Conservation (phyloP, 345 rosid species). For the Aegle marmelos region DNA sequence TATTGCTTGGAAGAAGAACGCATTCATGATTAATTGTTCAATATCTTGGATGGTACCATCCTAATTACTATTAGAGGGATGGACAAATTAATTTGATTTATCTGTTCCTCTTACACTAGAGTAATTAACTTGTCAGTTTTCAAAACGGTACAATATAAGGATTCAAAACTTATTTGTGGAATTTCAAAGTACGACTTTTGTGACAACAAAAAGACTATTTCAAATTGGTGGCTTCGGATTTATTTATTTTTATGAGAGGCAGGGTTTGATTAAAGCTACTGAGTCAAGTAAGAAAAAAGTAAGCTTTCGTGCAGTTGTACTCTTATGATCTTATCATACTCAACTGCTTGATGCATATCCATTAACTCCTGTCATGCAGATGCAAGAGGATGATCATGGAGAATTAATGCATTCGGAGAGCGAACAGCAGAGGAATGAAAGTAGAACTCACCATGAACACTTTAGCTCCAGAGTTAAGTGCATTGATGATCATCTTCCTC, state of each 20-base stretch:
- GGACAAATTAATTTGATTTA: not conserved
- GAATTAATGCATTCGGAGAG: not conserved
- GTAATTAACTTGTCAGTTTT: not conserved
- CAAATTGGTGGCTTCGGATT: not conserved
- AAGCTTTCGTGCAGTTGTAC: not conserved
- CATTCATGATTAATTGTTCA: no score
- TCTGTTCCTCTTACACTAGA: not conserved
- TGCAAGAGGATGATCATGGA: not conserved
- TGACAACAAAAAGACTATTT: not conserved
- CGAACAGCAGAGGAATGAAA: not conserved
- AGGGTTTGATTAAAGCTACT: not conserved
- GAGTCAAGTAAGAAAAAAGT: not conserved
- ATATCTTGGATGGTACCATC: not conserved
- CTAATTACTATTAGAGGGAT: not conserved
- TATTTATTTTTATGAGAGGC: no score
- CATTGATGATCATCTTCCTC: constrained; percentile 96
- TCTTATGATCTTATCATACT: not conserved
- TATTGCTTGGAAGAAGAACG: not conserved
- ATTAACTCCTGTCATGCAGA: not conserved
- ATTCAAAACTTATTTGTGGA: not conserved
- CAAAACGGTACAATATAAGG: not conserved
- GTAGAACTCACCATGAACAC: constrained; percentile 72
- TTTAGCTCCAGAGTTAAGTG: constrained; percentile 92
- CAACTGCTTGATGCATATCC: not conserved
- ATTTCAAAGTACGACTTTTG: not conserved